A percentile compares a stretch with the other conserved stretches of the same genome.
Conservation (phyloP, 495 filamentous ascomycete species). For the Daldinia childiae region DNA sequence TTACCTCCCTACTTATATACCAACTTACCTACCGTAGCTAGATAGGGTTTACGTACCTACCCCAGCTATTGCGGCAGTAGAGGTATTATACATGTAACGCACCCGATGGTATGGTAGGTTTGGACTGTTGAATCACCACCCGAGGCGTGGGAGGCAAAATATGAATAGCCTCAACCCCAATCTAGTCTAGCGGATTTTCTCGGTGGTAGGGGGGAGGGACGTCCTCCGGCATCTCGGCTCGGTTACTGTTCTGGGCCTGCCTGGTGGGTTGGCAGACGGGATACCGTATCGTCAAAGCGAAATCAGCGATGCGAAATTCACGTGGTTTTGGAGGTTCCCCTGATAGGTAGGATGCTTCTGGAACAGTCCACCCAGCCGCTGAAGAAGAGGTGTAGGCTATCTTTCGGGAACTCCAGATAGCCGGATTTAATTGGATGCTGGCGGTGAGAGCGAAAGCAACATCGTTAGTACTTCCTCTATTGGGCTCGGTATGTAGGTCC, state of each 20-base stretch:
- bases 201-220: not conserved
- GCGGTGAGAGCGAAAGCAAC: not conserved
- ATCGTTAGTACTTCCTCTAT: constrained; percentile 22
- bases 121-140: constrained; percentile 6
- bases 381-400: constrained; percentile 4
- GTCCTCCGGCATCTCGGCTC: constrained; percentile 4
- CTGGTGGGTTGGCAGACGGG: not conserved
- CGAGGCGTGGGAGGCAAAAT: constrained; percentile 11
- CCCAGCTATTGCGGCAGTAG: not conserved
- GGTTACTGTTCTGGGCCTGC: not conserved
- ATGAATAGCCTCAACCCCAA: constrained; percentile 36
- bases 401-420: not conserved
- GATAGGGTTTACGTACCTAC: not conserved
- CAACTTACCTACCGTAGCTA: constrained; percentile 15
- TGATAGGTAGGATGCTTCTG: constrained; percentile 19
- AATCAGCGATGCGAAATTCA: constrained; percentile 10
- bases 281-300: constrained; percentile 1
- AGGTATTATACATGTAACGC: constrained; percentile 27
- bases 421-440: constrained; percentile 11
- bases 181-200: constrained; percentile 11
- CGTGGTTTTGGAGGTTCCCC: constrained; percentile 5
- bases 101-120: constrained; percentile 21
- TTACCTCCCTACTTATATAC: not conserved
- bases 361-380: not conserved
- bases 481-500: constrained; percentile 12